These are phyloP conservation scores for Dactylonectria estremocensis DNA, from an alignment of 2,329 filamentous ascomycete species.

Conservation along the genomic window DNA sequence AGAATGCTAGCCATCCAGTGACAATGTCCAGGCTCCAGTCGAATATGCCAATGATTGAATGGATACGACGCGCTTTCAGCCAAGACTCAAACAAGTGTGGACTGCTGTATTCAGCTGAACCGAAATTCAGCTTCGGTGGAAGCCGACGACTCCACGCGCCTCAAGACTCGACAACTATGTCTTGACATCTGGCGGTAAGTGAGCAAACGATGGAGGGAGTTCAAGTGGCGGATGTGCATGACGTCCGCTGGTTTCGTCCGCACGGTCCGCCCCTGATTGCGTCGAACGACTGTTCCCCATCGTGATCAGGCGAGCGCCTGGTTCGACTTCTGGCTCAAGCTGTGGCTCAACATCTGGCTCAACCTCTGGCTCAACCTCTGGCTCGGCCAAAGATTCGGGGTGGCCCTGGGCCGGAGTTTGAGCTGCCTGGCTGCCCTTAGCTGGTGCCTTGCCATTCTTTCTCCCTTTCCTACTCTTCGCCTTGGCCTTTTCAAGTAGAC, in stretches of 20 bases:
- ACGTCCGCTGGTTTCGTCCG: slow-evolving; percentile 52
- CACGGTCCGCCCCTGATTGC: slow-evolving; percentile 58
- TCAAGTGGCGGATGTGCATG: slow-evolving; percentile 43
- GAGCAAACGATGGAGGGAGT: slow-evolving; percentile 17
- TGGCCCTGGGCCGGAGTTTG: slow-evolving; percentile 44
- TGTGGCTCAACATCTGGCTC: too few species aligned
- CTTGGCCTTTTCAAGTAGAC: slow-evolving; percentile 92
- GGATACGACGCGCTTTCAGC: slow-evolving; percentile 2
- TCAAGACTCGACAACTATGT: slow-evolving; percentile 31
- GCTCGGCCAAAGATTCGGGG: slow-evolving; percentile 42
- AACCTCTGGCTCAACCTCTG: slow-evolving; percentile 8
- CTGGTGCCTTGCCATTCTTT: slow-evolving; percentile 75
- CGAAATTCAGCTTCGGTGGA: not conserved
- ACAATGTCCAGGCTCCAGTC: not conserved
- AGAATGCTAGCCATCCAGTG: slow-evolving; percentile 13
- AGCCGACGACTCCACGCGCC: slow-evolving; percentile 1
- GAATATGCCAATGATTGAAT: not conserved
- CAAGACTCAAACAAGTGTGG: slow-evolving; percentile 5
- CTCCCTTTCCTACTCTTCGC: slow-evolving; percentile 92
- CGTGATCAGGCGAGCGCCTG: slow-evolving; percentile 41
- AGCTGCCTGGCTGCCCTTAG: slow-evolving; percentile 48
- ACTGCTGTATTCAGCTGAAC: not conserved
- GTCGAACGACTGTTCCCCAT: slow-evolving; percentile 54
- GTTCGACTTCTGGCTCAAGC: slow-evolving; percentile 34
- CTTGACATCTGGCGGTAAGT: slow-evolving; percentile 29